phyloP scores from a whole-genome alignment of 805 yeast genomes.

The Candida tibetensis region DNA sequence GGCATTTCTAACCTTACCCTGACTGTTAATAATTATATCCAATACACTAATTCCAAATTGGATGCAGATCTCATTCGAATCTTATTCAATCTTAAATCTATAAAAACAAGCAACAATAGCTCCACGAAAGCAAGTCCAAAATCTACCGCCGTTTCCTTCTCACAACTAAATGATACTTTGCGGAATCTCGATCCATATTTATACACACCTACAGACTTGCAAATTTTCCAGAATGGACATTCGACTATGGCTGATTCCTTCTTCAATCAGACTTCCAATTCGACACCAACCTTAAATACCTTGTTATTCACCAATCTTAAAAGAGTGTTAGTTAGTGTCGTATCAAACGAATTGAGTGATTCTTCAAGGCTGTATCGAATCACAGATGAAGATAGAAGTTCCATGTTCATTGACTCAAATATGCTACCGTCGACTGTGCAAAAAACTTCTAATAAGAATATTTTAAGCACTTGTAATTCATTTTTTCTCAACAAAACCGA shows the following conservation, averaged over 20 bases:
- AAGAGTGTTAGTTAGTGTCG: conserved; percentile 27
- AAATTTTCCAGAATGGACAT: conserved; percentile 4
- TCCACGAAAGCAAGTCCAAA: too few species aligned
- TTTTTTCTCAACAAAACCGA: conserved; percentile 1
- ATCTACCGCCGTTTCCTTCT: conserved; percentile 12
- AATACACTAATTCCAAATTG: conserved; percentile 29
- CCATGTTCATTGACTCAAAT: conserved; percentile 12
- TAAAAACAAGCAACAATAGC: conserved; percentile 10
- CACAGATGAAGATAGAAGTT: conserved; percentile 19
- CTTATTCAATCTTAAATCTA: conserved; percentile 24
- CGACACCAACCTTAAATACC: conserved; percentile 26
- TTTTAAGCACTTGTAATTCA: conserved; percentile 1
- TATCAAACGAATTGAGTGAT: conserved; percentile 17
- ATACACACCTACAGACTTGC: conserved; percentile 29
- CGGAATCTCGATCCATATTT: conserved; percentile 16
- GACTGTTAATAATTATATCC: conserved; percentile 17
- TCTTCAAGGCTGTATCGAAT: conserved; percentile 21
- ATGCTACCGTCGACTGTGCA: conserved; percentile 3
- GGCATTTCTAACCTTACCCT: conserved; percentile 23
- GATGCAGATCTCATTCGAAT: conserved; percentile 33
- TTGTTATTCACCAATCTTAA: conserved; percentile 27
- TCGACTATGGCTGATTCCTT: conserved; percentile 5
- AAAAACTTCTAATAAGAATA: conserved; percentile 2
- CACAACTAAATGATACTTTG: conserved; percentile 26
- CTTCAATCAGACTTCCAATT: conserved; percentile 20